Conservation (phyloP, 331 rosid species). For the Pyracantha coccinea region DNA sequence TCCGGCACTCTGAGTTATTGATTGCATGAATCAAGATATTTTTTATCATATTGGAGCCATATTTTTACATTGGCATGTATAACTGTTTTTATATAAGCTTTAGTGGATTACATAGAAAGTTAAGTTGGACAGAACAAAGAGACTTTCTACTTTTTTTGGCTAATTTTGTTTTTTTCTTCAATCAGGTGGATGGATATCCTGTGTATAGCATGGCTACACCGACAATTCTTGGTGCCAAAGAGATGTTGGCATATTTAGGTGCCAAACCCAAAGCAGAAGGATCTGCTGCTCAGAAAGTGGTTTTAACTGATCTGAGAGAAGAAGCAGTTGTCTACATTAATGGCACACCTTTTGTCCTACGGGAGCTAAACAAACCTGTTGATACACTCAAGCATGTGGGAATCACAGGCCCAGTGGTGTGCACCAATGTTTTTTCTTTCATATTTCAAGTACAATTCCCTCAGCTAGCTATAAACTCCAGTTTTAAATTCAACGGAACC, state of each 20-base stretch:
- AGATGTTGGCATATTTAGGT: slow-evolving; percentile 56
- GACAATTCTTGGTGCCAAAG: slow-evolving; percentile 69
- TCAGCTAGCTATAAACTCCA: slow-evolving; percentile 8
- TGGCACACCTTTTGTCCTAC: slow-evolving; percentile 66
- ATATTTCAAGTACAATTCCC: slow-evolving; percentile 7
- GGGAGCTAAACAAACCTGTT: slow-evolving; percentile 79
- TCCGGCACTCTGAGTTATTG: not conserved
- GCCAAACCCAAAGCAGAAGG: slow-evolving; percentile 47
- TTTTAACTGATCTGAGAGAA: slow-evolving; percentile 71
- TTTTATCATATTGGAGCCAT: not conserved
- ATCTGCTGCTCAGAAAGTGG: slow-evolving; percentile 37
- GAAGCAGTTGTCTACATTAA: slow-evolving; percentile 73
- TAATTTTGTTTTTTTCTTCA: slow-evolving; percentile 4
- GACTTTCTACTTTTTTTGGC: not conserved
- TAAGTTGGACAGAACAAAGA: not conserved
- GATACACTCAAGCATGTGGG: slow-evolving; percentile 82
- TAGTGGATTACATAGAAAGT: not conserved
- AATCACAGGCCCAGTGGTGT: slow-evolving; percentile 76
- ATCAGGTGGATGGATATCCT: slow-evolving; percentile 74
- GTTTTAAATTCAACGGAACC: slow-evolving; percentile 11
- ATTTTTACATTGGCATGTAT: not conserved
- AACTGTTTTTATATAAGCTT: not conserved
- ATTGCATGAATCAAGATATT: not conserved
- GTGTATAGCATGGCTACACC: slow-evolving; percentile 92
- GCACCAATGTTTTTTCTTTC: slow-evolving; percentile 9